phyloP scores from a whole-genome alignment of 2,329 filamentous ascomycete genomes.

The Ophiostoma himal-ulmi region DNA sequence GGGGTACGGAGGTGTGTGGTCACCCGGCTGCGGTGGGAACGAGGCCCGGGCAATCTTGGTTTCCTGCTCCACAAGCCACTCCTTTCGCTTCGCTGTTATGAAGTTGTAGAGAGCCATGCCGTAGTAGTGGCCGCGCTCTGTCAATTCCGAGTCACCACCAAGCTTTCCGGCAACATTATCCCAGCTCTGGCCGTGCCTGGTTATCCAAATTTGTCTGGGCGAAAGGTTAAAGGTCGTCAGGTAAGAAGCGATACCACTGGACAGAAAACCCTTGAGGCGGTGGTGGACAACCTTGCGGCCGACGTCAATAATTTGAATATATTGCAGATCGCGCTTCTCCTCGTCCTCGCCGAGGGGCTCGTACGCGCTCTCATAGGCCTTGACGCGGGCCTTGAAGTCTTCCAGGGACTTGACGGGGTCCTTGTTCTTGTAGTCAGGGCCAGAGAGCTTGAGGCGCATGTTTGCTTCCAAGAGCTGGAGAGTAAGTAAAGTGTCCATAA shows the following conservation, averaged over 20 bases:
- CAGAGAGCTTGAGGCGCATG: slow-evolving; percentile 93
- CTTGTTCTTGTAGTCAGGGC: slow-evolving; percentile 92
- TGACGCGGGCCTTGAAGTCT: slow-evolving; percentile 90
- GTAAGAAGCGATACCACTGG: slow-evolving; percentile 88
- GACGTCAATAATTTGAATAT: slow-evolving; percentile 97
- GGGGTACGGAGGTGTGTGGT: slow-evolving; percentile 91
- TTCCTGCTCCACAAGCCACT: slow-evolving; percentile 78
- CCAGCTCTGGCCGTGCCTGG: slow-evolving; percentile 81
- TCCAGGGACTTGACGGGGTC: slow-evolving; percentile 77
- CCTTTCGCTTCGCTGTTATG: slow-evolving; percentile 69
- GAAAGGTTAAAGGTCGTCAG: slow-evolving; percentile 95
- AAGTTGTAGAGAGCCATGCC: slow-evolving; percentile 75
- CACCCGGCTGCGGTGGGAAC: slow-evolving; percentile 85
- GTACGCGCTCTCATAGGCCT: slow-evolving; percentile 90
- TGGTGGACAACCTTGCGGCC: slow-evolving; percentile 89
- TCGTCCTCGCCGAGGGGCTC: slow-evolving; percentile 85
- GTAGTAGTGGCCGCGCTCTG: slow-evolving; percentile 72
- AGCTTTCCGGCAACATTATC: slow-evolving; percentile 87
- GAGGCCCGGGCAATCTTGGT: slow-evolving; percentile 69
- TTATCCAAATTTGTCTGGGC: slow-evolving; percentile 96
- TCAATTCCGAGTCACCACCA: slow-evolving; percentile 82
- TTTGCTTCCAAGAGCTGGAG: slow-evolving; percentile 75
- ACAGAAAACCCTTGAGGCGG: slow-evolving; percentile 85
- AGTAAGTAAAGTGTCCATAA: neutral
- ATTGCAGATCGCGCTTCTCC: slow-evolving; percentile 84